phyloP scores from a whole-genome alignment of 495 filamentous ascomycete species.

The Hypoxylon intermedium region DNA sequence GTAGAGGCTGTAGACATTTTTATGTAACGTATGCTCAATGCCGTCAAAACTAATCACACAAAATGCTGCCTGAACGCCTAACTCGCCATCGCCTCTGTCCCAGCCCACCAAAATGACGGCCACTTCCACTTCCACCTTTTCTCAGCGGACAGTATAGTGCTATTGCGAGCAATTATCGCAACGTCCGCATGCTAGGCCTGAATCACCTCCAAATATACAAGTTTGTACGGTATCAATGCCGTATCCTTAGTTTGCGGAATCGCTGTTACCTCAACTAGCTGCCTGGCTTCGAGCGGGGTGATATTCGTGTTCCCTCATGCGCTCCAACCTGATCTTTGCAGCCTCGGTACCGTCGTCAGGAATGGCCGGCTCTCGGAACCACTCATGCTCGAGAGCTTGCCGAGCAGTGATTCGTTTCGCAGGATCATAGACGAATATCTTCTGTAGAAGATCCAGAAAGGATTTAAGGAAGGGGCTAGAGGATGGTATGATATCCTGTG shows the following conservation, averaged over 20 bases:
- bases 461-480: constrained; percentile 78
- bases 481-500: constrained; percentile 86
- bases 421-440: constrained; percentile 96
- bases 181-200: constrained; percentile 26
- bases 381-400: constrained; percentile 86
- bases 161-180: constrained; percentile 9
- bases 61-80: constrained; percentile 36
- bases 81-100: constrained; percentile 4
- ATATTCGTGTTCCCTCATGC: constrained; percentile 47
- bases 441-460: constrained; percentile 86
- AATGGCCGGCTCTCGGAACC: constrained; percentile 83
- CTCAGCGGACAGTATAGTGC: no score
- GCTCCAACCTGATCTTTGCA: constrained; percentile 69
- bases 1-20: constrained; percentile 37
- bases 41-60: constrained; percentile 41
- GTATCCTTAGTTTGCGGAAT: constrained; percentile 20
- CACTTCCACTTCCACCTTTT: no score
- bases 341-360: constrained; percentile 96
- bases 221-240: constrained; percentile 31
- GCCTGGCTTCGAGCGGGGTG: constrained; percentile 29
- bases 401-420: constrained; percentile 89
- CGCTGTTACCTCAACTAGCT: constrained; percentile 26
- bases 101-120: no score
- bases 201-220: constrained; percentile 40
- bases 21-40: constrained; percentile 41